Evolutionary conservation across 805 yeast species (phyloP).

Genomic region (Saccharomycopsis sp.): DNA sequence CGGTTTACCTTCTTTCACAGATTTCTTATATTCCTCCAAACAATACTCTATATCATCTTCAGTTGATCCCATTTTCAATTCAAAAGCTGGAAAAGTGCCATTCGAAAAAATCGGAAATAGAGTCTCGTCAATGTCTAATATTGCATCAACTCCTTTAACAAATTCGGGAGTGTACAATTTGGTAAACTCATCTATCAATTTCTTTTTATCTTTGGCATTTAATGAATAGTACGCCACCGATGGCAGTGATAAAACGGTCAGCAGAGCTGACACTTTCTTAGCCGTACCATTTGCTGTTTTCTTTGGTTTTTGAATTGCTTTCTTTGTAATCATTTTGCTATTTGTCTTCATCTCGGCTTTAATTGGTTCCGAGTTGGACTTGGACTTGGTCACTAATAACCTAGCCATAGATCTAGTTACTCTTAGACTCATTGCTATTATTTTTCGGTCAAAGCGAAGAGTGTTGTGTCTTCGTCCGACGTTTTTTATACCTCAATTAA

Average conservation of each 20-base stretch:
- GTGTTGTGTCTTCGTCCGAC: neutral
- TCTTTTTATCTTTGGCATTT: neutral
- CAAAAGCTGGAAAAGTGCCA: slow-evolving; percentile 28
- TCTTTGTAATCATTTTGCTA: neutral
- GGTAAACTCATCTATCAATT: neutral
- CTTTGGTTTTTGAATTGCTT: neutral
- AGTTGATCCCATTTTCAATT: neutral
- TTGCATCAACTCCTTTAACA: slow-evolving; percentile 29
- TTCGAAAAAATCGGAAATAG: slow-evolving; percentile 26
- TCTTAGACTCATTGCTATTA: neutral
- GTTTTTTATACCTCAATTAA: neutral
- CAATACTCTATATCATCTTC: neutral
- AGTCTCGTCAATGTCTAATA: slow-evolving; percentile 33
- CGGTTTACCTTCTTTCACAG: slow-evolving; percentile 3
- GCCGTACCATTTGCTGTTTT: neutral
- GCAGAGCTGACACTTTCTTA: neutral
- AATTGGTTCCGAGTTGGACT: neutral
- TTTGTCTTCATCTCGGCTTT: neutral
- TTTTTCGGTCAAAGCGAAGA: neutral
- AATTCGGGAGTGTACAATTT: slow-evolving; percentile 29
- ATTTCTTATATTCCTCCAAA: slow-evolving; percentile 13
- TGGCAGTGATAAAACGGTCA: neutral
- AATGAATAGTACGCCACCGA: neutral
- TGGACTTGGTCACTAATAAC: neutral
- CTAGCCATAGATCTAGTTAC: slow-evolving; percentile 14